Conservation (phyloP, 257 asterid genomes). For the Solanum pimpinellifolium region DNA sequence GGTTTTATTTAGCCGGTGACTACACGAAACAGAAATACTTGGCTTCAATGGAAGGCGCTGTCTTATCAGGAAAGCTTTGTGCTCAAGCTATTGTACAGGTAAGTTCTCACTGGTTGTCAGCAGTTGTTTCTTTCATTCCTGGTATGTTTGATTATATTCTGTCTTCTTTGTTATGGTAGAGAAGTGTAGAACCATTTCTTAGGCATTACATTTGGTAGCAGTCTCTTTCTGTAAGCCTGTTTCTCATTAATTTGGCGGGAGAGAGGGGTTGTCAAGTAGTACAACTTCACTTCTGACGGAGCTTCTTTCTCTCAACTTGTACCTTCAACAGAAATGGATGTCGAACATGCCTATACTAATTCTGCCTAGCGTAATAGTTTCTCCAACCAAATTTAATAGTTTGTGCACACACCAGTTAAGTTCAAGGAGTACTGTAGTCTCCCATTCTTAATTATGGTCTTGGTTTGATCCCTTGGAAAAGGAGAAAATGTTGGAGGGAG, state of each 20-base stretch:
- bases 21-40: constrained; percentile 94
- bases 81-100: constrained; percentile 96
- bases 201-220: not conserved
- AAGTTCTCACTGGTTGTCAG: not conserved
- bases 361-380: not conserved
- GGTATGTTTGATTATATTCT: not conserved
- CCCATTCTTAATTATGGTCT: not conserved
- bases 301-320: not conserved
- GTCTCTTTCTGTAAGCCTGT: not conserved
- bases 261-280: not conserved
- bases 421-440: not conserved
- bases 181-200: not conserved
- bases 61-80: constrained; percentile 89
- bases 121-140: not conserved
- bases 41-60: constrained; percentile 99
- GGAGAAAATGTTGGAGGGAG: not conserved
- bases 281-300: not conserved
- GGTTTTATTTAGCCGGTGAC: constrained; percentile 94
- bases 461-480: not conserved
- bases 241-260: not conserved
- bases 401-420: not conserved
- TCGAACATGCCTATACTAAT: not conserved
- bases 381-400: not conserved
- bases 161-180: not conserved
- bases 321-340: not conserved